Conservation (phyloP, 1,284 basidiomycete genomes). For the Apiotrichum domesticum region DNA sequence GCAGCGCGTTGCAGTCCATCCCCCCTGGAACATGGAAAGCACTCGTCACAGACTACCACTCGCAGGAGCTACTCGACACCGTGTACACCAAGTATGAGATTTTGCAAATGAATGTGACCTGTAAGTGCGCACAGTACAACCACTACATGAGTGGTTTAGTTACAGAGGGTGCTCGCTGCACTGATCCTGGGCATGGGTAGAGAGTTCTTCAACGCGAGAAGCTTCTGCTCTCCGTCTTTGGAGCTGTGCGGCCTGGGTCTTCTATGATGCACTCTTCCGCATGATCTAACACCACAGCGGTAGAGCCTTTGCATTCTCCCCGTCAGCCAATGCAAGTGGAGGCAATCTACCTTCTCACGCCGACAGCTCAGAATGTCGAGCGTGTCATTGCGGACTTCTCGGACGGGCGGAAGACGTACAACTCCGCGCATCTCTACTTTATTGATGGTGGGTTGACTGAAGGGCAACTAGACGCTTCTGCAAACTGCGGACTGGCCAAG, state of each 20-base stretch:
- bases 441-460: slow-evolving; percentile 65
- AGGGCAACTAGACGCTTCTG: too few species aligned
- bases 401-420: slow-evolving; percentile 63
- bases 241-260: too few species aligned
- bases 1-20: slow-evolving; percentile 53
- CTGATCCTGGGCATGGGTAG: too few species aligned
- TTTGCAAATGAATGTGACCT: slow-evolving; percentile 85
- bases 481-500: too few species aligned
- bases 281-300: slow-evolving; percentile 30
- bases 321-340: slow-evolving; percentile 53
- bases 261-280: too few species aligned
- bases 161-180: too few species aligned
- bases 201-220: too few species aligned
- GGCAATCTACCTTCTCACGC: slow-evolving; percentile 88
- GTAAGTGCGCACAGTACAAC: slow-evolving; percentile 51
- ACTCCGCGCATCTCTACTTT: slow-evolving; percentile 88
- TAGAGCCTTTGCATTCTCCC: slow-evolving; percentile 49
- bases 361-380: slow-evolving; percentile 89
- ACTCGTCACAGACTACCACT: slow-evolving; percentile 88
- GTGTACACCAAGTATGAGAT: slow-evolving; percentile 92
- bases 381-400: slow-evolving; percentile 82
- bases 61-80: slow-evolving; percentile 73
- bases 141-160: too few species aligned
- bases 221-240: too few species aligned
- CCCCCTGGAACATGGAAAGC: slow-evolving; percentile 88